Evolutionary conservation across 805 yeast species (phyloP).

Genomic region (Cyberlindnera bimundalis): DNA sequence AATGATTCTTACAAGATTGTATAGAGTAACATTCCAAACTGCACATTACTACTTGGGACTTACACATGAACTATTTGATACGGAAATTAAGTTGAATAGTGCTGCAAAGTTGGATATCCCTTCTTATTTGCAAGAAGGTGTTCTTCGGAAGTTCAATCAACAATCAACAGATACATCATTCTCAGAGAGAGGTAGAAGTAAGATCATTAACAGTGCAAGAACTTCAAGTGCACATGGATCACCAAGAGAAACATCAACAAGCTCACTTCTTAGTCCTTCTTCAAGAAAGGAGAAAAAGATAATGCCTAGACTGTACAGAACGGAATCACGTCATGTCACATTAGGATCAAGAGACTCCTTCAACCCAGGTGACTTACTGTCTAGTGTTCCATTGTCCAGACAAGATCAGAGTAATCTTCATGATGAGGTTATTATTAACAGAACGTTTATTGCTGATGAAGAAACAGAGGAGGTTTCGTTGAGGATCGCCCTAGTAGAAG

Average conservation of each 20-base stretch:
- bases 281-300: conserved; percentile 15
- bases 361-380: conserved; percentile 82
- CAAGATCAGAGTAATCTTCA: conserved; percentile 2
- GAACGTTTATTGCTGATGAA: conserved; percentile 33
- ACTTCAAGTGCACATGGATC: neutral
- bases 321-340: conserved; percentile 44
- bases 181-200: conserved; percentile 17
- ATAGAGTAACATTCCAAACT: conserved; percentile 88
- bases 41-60: conserved; percentile 84
- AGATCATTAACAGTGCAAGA: conserved; percentile 3
- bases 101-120: conserved; percentile 53
- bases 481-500: conserved; percentile 64
- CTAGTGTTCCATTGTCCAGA: conserved; percentile 71
- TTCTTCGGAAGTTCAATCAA: conserved; percentile 43
- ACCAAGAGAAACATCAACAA: conserved; percentile 8
- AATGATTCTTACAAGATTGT: conserved; percentile 80
- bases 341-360: conserved; percentile 51
- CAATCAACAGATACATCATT: neutral
- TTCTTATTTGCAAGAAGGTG: conserved; percentile 55
- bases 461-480: conserved; percentile 69
- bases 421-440: conserved; percentile 5
- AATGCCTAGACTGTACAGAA: conserved; percentile 12
- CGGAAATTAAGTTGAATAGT: conserved; percentile 66
- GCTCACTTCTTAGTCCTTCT: conserved; percentile 12
- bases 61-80: conserved; percentile 73